Evolutionary conservation across 2,329 filamentous ascomycete species (phyloP).

Genomic region (Ophiostoma populinum): DNA sequence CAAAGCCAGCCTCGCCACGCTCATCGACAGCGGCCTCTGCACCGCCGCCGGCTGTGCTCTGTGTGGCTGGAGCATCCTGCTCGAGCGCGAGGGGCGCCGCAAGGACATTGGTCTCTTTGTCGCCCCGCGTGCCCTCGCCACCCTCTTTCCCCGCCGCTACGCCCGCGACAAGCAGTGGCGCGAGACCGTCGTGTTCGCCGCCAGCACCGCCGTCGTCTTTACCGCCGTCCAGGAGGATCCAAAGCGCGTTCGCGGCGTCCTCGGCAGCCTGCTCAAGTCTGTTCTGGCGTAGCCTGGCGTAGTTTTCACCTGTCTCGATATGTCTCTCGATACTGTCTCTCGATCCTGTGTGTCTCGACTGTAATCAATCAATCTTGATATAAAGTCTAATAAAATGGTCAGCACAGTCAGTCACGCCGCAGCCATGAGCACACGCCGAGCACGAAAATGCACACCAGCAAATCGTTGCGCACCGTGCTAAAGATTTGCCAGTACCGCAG

Average conservation of each 20-base stretch:
- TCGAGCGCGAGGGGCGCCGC: slow-evolving; percentile 47
- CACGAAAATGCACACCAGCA: slow-evolving; percentile 63
- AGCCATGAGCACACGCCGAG: slow-evolving; percentile 40
- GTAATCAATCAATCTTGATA: no score
- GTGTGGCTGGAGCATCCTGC: slow-evolving; percentile 67
- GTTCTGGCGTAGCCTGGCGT: slow-evolving; percentile 18
- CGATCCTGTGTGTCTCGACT: no score
- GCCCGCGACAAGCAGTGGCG: slow-evolving; percentile 42
- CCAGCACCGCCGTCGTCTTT: slow-evolving; percentile 53
- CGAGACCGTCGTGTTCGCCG: slow-evolving; percentile 48
- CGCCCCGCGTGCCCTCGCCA: slow-evolving; percentile 58
- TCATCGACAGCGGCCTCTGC: slow-evolving; percentile 46
- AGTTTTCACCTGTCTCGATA: slow-evolving; percentile 15
- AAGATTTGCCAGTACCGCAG: slow-evolving; percentile 55
- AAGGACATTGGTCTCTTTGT: slow-evolving; percentile 71
- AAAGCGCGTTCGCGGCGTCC: slow-evolving; percentile 45
- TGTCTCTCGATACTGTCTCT: not conserved
- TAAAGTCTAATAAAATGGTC: not conserved
- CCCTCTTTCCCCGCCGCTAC: slow-evolving; percentile 57
- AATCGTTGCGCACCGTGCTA: slow-evolving; percentile 52
- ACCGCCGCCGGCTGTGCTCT: slow-evolving; percentile 54
- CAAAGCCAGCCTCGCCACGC: slow-evolving; percentile 22
- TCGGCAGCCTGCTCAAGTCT: slow-evolving; percentile 41
- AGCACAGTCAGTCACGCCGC: no score
- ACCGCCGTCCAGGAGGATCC: slow-evolving; percentile 47